phyloP scores from a whole-genome alignment of 176 grass and related monocot species.

The Triticum timopheevii region DNA sequence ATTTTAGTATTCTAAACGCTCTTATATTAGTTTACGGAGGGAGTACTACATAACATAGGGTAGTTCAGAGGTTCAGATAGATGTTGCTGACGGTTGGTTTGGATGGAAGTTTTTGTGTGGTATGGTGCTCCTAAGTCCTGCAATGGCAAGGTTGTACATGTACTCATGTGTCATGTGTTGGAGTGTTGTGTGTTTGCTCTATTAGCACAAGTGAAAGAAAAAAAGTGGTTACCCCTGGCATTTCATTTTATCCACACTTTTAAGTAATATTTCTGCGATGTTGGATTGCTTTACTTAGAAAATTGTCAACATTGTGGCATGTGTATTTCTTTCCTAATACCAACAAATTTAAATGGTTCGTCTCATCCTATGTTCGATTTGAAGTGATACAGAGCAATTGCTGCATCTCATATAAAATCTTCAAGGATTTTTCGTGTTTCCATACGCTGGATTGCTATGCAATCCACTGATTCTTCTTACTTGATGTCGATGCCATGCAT shows the following conservation, averaged over 20 bases:
- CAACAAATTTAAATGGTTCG: too few relatives aligned
- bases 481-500: too few relatives aligned
- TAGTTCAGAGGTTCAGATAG: neutral
- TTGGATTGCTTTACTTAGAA: neutral
- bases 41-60: slow-evolving; percentile 6
- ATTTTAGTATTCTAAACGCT: too few relatives aligned
- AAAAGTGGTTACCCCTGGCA: neutral
- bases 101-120: neutral
- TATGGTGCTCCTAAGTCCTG: slow-evolving; percentile 39
- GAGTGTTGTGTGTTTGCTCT: neutral
- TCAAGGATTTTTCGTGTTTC: too few relatives aligned
- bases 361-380: too few relatives aligned
- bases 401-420: too few relatives aligned
- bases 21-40: too few relatives aligned
- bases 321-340: neutral
- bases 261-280: neutral
- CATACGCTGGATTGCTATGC: too few relatives aligned
- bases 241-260: neutral
- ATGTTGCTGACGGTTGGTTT: slow-evolving; percentile 8
- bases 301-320: neutral
- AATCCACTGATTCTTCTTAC: too few relatives aligned
- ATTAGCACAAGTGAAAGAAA: neutral
- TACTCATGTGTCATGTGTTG: neutral
- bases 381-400: too few relatives aligned
- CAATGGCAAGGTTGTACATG: slow-evolving; percentile 26